phyloP scores from a whole-genome alignment of 306 rosid species.

The Ormosia semicastrata region DNA sequence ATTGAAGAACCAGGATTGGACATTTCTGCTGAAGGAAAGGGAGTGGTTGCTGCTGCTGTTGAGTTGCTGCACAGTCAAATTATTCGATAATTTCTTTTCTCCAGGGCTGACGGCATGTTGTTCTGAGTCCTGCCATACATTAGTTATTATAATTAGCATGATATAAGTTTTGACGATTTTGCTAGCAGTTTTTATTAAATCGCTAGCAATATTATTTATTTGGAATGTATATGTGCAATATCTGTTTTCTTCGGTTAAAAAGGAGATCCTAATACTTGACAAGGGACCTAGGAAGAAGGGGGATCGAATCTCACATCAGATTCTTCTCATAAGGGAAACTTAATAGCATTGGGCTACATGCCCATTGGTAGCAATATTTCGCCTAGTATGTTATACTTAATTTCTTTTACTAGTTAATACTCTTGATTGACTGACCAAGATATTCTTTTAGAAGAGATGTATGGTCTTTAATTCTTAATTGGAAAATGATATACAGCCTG shows the following conservation, averaged over 20 bases:
- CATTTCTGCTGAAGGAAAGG: slow-evolving; percentile 73
- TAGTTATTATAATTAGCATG: background rate
- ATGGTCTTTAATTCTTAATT: too few species aligned
- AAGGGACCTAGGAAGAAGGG: background rate
- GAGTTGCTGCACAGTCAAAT: slow-evolving; percentile 75
- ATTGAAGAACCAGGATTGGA: slow-evolving; percentile 80
- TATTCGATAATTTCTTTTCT: background rate
- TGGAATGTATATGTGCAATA: slow-evolving; percentile 20
- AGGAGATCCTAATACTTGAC: background rate
- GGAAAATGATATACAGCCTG: too few species aligned
- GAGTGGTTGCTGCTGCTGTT: slow-evolving; percentile 78
- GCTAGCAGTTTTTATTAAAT: slow-evolving; percentile 16
- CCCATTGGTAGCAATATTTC: background rate
- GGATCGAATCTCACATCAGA: background rate
- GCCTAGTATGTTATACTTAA: background rate
- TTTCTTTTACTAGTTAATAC: background rate
- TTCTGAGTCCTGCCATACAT: slow-evolving; percentile 5
- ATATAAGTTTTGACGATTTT: slow-evolving; percentile 19
- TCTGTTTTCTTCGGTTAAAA: background rate
- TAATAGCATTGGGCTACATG: background rate
- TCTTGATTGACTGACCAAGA: too few species aligned
- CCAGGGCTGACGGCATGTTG: background rate
- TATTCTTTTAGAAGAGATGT: too few species aligned
- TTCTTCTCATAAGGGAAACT: background rate
- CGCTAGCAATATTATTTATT: background rate